Base-by-base conservation (phyloP, 768 basidiomycete genomes). In the Lyophyllum atratum region DNA sequence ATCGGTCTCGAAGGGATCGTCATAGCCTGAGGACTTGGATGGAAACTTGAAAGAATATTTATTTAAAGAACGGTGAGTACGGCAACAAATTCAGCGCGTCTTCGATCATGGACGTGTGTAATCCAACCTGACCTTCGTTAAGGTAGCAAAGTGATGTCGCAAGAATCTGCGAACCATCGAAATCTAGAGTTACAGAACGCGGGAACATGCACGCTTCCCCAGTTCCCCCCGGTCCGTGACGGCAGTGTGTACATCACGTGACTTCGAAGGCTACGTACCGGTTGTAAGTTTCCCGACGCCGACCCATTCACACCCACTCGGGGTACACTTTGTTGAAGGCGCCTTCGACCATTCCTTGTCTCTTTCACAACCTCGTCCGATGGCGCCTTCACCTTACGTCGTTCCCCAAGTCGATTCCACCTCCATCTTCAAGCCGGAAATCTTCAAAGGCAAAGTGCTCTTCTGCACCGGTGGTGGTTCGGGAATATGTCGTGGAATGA, bases 381-480 rank as follows among this genome's bases (percentile, higher is more conserved):
- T 82, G 83, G 62, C 83, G 8, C 68, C 78, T 14, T 55, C 63
- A 57, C 66, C 69, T 22, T 72, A 81, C 50, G 70, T 80, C 25
- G 72, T 76, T 24, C 81, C 87, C 0, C 66, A 80, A 19, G 74
- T 75, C 26, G 74, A 77, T 57, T 90, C 89, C 0, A 80, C 78
- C 0, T 65, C 81, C 40, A 75, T 90, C 53, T 98, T 96, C 81
- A 87, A 85, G 63, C 67, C 75, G 1, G 87, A 91, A 61, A 80
- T 98, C 28, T 96, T 96, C 84, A 85, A 86, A 60, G 93, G 90
- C 58, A 97, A 95, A 69, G 92, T 95, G 21, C 76, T 92, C 4
- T 91, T 93, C 73, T 93, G 90, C 74, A 96, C 94, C 0, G 95
- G 94, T 34, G 95, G 93, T 15, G 90, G 90, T 2, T 92, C 92